Evolutionary conservation across 345 rosid genomes (phyloP).

Genomic region (Eucalyptus paniculata): DNA sequence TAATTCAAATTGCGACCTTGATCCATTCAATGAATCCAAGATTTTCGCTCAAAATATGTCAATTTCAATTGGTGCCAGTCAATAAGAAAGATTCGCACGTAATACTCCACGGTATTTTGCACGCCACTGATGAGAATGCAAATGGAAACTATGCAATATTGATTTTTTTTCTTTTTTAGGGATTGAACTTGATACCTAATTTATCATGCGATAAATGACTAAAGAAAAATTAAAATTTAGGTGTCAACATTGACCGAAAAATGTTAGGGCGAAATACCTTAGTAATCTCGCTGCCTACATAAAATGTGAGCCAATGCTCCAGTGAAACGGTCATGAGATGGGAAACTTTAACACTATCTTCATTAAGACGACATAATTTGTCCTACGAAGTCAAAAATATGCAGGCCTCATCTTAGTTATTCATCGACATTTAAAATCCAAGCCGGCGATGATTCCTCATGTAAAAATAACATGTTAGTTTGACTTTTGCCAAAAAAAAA

Average conservation of each 20-base stretch:
- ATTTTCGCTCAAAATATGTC: neutral
- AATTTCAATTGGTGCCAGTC: neutral
- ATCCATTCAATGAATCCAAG: neutral
- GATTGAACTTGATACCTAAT: neutral
- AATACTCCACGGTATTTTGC: neutral
- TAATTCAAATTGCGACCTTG: neutral
- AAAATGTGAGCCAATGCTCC: neutral
- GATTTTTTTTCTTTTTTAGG: too few species aligned
- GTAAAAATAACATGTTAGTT: neutral
- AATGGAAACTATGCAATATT: neutral
- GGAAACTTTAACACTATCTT: neutral
- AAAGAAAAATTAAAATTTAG: too few species aligned
- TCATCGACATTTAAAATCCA: neutral
- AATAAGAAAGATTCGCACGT: too few species aligned
- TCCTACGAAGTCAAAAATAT: neutral
- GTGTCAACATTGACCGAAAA: too few species aligned
- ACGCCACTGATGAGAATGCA: neutral
- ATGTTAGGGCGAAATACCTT: neutral
- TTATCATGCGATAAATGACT: neutral
- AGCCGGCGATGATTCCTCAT: neutral
- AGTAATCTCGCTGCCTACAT: neutral
- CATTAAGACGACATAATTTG: neutral
- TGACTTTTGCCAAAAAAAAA: neutral
- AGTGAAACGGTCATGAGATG: neutral
- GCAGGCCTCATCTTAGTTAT: neutral